These are phyloP conservation scores for Xylariaceae sp. DNA, from an alignment of 2,329 filamentous ascomycete genomes.

Conservation along the genomic window DNA sequence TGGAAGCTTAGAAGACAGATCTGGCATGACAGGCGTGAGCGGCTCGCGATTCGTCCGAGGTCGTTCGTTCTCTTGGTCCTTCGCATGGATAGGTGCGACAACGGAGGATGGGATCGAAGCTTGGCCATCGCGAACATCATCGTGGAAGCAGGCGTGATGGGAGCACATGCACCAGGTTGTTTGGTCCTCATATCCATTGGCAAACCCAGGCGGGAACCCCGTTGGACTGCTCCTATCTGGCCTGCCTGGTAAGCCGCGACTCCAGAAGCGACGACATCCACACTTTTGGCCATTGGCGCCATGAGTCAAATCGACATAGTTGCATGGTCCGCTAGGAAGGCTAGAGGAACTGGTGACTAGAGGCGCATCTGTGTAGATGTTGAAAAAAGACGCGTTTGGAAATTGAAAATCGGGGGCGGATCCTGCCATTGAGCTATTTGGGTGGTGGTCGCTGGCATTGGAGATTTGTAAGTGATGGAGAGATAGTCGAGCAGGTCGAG, in stretches of 20 bases:
- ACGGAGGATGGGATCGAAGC: conserved; percentile 26
- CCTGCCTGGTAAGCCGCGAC: conserved; percentile 47
- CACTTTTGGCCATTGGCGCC: conserved; percentile 60
- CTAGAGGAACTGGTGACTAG: conserved; percentile 37
- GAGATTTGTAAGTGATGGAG: conserved; percentile 25
- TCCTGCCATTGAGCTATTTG: conserved; percentile 57
- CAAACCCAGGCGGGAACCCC: conserved; percentile 33
- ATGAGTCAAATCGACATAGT: conserved; percentile 60
- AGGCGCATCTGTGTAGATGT: conserved; percentile 59
- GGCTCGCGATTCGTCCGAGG: conserved; percentile 56
- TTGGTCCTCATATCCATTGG: conserved; percentile 46
- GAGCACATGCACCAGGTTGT: conserved; percentile 65
- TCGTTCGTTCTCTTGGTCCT: conserved; percentile 60
- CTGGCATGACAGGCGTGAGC: conserved; percentile 55
- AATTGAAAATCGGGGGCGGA: conserved; percentile 54
- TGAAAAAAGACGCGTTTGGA: conserved; percentile 55
- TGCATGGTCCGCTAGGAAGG: conserved; percentile 61
- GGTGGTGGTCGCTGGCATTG: conserved; percentile 42
- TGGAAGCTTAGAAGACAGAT: conserved; percentile 51
- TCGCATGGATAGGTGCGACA: conserved; percentile 31
- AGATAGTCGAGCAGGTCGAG: conserved; percentile 15
- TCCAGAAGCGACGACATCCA: conserved; percentile 68
- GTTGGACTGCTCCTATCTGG: conserved; percentile 38
- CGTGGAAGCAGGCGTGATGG: conserved; percentile 67
- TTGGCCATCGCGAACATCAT: conserved; percentile 49